These are phyloP conservation scores for Tilletia setariae DNA, from an alignment of 1,284 basidiomycete genomes.

Conservation along the genomic window DNA sequence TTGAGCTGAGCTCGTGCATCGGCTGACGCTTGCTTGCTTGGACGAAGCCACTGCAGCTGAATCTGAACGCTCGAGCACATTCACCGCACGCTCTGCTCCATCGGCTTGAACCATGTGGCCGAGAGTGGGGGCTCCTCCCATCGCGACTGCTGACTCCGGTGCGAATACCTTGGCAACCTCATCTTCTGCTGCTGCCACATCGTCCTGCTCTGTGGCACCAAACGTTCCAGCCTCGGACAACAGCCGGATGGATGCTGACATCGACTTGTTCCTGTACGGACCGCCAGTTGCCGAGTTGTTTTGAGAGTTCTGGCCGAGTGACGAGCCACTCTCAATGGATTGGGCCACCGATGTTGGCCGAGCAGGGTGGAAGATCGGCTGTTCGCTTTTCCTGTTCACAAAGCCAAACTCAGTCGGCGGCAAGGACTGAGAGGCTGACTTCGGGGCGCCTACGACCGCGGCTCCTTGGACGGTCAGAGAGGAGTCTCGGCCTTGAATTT, in stretches of 20 bases:
- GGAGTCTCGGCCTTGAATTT: not conserved
- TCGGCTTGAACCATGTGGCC: not conserved
- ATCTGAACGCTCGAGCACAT: not conserved
- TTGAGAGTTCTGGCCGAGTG: not conserved
- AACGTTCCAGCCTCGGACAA: not conserved
- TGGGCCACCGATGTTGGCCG: not conserved
- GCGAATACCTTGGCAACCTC: not conserved
- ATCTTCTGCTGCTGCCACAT: not conserved
- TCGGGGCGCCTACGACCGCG: not conserved
- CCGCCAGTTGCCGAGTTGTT: too few relatives aligned
- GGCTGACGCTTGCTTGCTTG: not conserved
- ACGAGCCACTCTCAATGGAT: not conserved
- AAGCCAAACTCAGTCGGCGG: not conserved
- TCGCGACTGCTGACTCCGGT: too few relatives aligned
- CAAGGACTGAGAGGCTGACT: not conserved
- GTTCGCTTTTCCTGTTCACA: not conserved
- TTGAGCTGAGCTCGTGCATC: not conserved
- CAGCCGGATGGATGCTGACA: constrained; percentile 1
- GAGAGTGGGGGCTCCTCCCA: too few relatives aligned
- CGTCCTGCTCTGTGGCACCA: not conserved
- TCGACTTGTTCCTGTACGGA: not conserved
- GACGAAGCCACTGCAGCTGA: not conserved
- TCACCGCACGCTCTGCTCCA: not conserved
- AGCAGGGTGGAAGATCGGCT: not conserved
- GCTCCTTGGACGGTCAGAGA: not conserved